Conservation (phyloP, 169 alveolate genomes). For the Plasmodium fragile region DNA sequence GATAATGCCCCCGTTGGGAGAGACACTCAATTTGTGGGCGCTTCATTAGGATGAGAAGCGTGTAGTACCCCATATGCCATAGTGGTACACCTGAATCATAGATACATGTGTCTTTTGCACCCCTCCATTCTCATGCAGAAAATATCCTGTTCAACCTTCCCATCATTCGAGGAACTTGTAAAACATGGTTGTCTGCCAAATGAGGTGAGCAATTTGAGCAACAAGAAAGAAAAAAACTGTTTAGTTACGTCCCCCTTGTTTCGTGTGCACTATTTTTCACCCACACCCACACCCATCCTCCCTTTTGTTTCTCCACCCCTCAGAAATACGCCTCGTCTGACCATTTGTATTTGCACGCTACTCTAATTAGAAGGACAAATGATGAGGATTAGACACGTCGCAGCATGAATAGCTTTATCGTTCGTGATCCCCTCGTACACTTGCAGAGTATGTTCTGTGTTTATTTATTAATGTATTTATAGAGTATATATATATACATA, state of each 20-base stretch:
- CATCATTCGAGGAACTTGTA: conserved; percentile 34
- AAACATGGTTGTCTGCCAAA: conserved; percentile 73
- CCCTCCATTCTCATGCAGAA: conserved; percentile 10
- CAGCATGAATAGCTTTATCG: neutral
- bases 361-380: conserved; percentile 42
- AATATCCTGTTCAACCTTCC: conserved; percentile 45
- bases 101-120: neutral
- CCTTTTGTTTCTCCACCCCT: neutral
- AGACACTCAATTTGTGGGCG: neutral
- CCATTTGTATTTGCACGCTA: conserved; percentile 71
- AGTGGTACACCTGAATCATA: conserved; percentile 5
- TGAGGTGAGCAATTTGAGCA: conserved; percentile 17
- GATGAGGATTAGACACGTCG: neutral
- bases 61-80: neutral
- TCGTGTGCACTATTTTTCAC: neutral
- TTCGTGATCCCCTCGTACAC: neutral
- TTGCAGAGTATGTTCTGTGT: neutral
- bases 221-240: neutral
- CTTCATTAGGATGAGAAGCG: neutral
- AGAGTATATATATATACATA: neutral
- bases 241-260: neutral
- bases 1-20: neutral
- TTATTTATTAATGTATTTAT: neutral
- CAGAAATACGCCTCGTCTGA: conserved; percentile 64
- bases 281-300: neutral